These are phyloP conservation scores for Brassica incana DNA, from an alignment of 345 rosid genomes.

Conservation along the genomic window DNA sequence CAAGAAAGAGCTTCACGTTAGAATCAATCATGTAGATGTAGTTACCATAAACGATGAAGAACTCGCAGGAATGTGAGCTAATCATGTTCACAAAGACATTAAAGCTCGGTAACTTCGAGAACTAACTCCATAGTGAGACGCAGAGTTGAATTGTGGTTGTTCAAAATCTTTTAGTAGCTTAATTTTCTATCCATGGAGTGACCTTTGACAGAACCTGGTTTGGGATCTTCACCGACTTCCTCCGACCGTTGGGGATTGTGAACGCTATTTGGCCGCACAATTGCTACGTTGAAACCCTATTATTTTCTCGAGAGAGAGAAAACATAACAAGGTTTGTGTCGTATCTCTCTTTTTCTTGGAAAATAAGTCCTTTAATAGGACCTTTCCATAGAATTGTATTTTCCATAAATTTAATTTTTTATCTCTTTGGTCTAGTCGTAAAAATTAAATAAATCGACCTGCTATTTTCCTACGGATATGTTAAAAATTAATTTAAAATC, in stretches of 20 bases:
- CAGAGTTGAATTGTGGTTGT: neutral
- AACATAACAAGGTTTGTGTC: neutral
- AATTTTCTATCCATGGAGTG: neutral
- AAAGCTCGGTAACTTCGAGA: neutral
- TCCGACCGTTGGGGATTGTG: neutral
- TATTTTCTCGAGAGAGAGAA: neutral
- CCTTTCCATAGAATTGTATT: neutral
- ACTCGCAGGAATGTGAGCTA: neutral
- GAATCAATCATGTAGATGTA: neutral
- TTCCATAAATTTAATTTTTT: neutral
- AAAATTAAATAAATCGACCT: neutral
- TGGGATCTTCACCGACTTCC: neutral
- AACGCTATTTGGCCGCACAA: neutral
- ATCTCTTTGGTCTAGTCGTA: neutral
- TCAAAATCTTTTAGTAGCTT: neutral
- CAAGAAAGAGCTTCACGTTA: neutral
- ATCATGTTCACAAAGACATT: neutral
- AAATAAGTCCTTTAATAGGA: neutral
- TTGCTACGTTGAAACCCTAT: neutral
- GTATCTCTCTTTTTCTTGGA: neutral
- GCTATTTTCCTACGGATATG: too few species aligned
- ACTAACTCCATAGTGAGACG: neutral
- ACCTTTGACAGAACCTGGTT: neutral
- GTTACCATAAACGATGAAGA: neutral
- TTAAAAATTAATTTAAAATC: too few species aligned